Base-by-base conservation (phyloP, 805 yeast species). In the Candida boleticola region DNA sequence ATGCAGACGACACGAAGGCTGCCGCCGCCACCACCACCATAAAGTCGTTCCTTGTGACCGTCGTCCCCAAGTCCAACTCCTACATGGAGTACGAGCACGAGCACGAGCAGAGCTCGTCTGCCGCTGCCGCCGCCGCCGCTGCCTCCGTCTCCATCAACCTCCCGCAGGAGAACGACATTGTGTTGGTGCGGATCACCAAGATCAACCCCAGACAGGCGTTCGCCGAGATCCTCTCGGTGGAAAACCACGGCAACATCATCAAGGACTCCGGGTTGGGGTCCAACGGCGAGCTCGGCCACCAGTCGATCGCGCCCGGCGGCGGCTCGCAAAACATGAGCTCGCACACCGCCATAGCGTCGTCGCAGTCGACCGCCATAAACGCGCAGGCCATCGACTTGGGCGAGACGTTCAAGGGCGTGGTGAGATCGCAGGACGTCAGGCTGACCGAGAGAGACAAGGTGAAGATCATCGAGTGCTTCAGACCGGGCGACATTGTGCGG, bases 401-500 rank as follows among this genome's bases (percentile, higher is more conserved):
- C 2, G 97, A 90, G 55, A 85, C 85, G 18, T 90, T 86, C 66
- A 88, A 85, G 53, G 98, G 95, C 0, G 73, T 89, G 5, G 83
- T 90, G 36, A 71, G 98, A 54, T 72, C 85, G 2, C 95, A 89
- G 61, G 99, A 93, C 62, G 81, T 93, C 1, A 74, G 97, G 46
- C 83, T 92, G 17, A 88, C 97, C 0, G 97, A 93, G 51, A 73
- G 96, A 55, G 99, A 93, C 58, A 79, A 80, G 54, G 90, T 89
- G 25, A 83, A 84, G 54, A 74, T 92, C 26, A 75, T 79, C 43
- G 87, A 87, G 16, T 75, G 89, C 57, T 93, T 83, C 64, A 77
- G 77, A 51, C 98, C 98, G 0, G 97, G 97, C 13, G 99, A 93
- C 62, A 79, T 93, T 40, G 86, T 93, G 2, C 74, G 96, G 47